A percentile compares a stretch with the other conserved stretches of the same genome.
Evolutionary conservation across 495 filamentous ascomycete species (phyloP).

Genomic region (Lasiosphaeria ovina): DNA sequence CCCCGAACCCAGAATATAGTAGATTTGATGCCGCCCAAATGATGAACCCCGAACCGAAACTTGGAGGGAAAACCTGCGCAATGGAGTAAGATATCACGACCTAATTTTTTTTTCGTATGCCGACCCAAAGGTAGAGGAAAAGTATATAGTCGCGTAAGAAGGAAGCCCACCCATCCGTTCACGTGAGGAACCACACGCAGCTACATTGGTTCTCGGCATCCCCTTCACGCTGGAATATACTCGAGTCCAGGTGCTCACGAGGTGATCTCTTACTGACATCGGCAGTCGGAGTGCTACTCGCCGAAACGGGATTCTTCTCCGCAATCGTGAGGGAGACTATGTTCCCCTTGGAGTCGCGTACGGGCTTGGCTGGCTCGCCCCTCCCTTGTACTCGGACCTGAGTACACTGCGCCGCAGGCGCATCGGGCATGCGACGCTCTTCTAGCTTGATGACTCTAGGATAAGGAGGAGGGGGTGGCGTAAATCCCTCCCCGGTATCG

Average conservation of each 20-base stretch:
- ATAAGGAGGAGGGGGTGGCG: conserved; percentile 43
- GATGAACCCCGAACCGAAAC: no score
- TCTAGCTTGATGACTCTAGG: conserved; percentile 76
- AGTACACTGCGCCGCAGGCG: conserved; percentile 52
- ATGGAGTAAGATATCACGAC: no score
- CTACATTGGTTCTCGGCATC: conserved; percentile 26
- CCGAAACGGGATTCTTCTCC: conserved; percentile 39
- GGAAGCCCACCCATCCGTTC: conserved; percentile 1
- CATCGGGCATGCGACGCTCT: conserved; percentile 61
- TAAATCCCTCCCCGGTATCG: conserved; percentile 15
- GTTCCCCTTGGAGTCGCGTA: conserved; percentile 39
- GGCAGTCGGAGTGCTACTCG: neutral
- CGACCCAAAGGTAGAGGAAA: conserved; percentile 1
- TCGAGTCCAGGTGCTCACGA: neutral
- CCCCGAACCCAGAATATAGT: no score
- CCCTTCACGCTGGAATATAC: conserved; percentile 4
- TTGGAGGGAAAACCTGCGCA: no score
- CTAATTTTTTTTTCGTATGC: no score
- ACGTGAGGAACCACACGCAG: conserved; percentile 31
- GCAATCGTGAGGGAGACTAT: conserved; percentile 56
- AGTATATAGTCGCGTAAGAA: neutral
- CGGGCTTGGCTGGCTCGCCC: conserved; percentile 34
- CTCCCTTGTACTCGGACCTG: conserved; percentile 62
- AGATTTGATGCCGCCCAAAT: no score
- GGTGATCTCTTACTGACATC: conserved; percentile 7